Evolutionary conservation across 2,329 filamentous ascomycete genomes (phyloP), one percentile per base, ranked within the genome.

Genomic region (Fusarium graminum): DNA sequence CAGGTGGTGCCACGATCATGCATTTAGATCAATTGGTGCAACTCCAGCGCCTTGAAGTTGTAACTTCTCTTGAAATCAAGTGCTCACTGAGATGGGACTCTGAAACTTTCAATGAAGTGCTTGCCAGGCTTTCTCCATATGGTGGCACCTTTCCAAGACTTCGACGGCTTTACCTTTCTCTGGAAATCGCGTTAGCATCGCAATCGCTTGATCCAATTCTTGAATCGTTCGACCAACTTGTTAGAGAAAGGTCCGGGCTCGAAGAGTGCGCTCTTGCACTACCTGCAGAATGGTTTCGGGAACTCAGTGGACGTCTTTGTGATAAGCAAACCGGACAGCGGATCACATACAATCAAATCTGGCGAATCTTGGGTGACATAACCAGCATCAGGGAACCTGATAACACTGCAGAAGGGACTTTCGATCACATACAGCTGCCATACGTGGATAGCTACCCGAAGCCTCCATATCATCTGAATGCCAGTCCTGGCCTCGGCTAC

Each of bases 1-100:
- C 40, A 0, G 30, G 19, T 3, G 45, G 55, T 13, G 38, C 29
- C 11, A 59, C 44, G 10, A n/a, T 59, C 11, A 5, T 29, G 2
- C 28, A 42, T 11, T 22, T 63, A 1, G 14, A 25, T 5, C 29
- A 34, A 11, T 34, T 65, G 1, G 8, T 59, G 10, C 8, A 51
- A 2, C 38, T 5, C 8, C 32, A 40, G 8, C 44, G 51, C 7
- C 40, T 65, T 4, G 17, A 22, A 4, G 22, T 17, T 7, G 47
- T 61, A 3, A 61, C 60, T 1, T 56, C 60, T 1, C 45, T 63
- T 3, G 57, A 61, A 28, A n/a, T 63, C 9, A 52, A 36, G 19
- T 55, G 45, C 26, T 41, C 30, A 9, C 51, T 55, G 0, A 17
- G 26, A 10, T n/a, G 28, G 2, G 30, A 44, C 13, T 14, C 39